Base-by-base conservation (phyloP, 2,329 filamentous ascomycete species). In the Sphaceloma murrayae region DNA sequence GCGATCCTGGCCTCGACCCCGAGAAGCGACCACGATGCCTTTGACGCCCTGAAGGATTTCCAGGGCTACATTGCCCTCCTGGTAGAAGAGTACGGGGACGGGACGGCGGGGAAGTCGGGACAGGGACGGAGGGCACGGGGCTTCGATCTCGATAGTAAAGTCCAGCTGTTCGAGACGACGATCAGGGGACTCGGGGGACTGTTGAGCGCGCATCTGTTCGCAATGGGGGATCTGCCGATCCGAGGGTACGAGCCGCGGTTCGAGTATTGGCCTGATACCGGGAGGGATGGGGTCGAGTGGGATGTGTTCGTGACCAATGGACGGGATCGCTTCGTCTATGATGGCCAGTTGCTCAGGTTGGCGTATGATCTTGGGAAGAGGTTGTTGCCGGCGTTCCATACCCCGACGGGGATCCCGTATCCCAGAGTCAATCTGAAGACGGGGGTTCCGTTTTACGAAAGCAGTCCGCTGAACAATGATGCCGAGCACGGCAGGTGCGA, bases 111-210 rank as follows among this genome's bases (percentile, higher is more conserved):
- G 2, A 69, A 75, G 10, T 71, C 72, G 4, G 85, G 84, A 5
- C 72, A 76, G 56, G 89, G 89, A 3, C 69, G 74, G 46, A 73
- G 86, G 51, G 79, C 80, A 3, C 75, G 78, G 45, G 91, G 87
- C 0, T 98, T 98, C 56, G 86, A 98, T 62, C 69, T 94, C 30
- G 89, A 98, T 63, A 94, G 88, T 67, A 98, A 96, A 64, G 91
- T 98, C 2, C 89, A 98, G 65, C 86, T 98, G 29, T 98, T 98
- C 58, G 91, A 98, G 67, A 96, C 89, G 1, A 89, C 94, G 26
- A 98, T 98, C 54, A 76, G 91, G 47, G 91, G 89, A 11, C 76
- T 94, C 34, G 91, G 91, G 10, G 91, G 91, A 0, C 68, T 98
- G 46, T 66, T 98, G 52, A 95, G 88, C 57, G 87, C 89, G 2